phyloP scores from a whole-genome alignment of 345 rosid genomes.

The Dipteronia sinensis region DNA sequence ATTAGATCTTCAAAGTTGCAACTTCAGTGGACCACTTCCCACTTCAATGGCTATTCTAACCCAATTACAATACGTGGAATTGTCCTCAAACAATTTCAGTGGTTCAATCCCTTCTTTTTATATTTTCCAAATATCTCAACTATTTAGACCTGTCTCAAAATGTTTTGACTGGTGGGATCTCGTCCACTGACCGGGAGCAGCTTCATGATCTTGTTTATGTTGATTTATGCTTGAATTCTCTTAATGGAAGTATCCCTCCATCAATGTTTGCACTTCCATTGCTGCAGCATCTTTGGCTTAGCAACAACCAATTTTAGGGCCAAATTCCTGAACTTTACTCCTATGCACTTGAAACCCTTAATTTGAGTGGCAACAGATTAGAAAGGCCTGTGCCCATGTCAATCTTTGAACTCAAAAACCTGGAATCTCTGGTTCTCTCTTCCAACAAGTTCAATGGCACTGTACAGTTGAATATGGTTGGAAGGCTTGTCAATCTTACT shows the following conservation, averaged over 20 bases:
- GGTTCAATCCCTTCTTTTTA: constrained; percentile 40
- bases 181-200: constrained; percentile 28
- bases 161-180: constrained; percentile 30
- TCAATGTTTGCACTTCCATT: constrained; percentile 26
- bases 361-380: constrained; percentile 44
- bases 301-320: constrained; percentile 36
- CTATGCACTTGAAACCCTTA: constrained; percentile 25
- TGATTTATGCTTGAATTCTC: constrained; percentile 29
- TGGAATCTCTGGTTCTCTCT: constrained; percentile 33
- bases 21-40: constrained; percentile 29
- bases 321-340: neutral
- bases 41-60: constrained; percentile 23
- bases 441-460: constrained; percentile 51
- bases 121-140: constrained; percentile 20
- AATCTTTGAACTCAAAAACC: constrained; percentile 24
- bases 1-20: constrained; percentile 19
- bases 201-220: constrained; percentile 32
- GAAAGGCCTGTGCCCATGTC: constrained; percentile 29
- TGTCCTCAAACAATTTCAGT: constrained; percentile 31
- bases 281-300: constrained; percentile 16
- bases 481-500: constrained; percentile 29
- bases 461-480: constrained; percentile 22
- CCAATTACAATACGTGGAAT: constrained; percentile 29
- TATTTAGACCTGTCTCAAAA: constrained; percentile 36
- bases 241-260: constrained; percentile 37